Evolutionary conservation across 768 basidiomycete species (phyloP), one percentile per base, ranked within the genome.

Genomic region (Roridomyces roridus): DNA sequence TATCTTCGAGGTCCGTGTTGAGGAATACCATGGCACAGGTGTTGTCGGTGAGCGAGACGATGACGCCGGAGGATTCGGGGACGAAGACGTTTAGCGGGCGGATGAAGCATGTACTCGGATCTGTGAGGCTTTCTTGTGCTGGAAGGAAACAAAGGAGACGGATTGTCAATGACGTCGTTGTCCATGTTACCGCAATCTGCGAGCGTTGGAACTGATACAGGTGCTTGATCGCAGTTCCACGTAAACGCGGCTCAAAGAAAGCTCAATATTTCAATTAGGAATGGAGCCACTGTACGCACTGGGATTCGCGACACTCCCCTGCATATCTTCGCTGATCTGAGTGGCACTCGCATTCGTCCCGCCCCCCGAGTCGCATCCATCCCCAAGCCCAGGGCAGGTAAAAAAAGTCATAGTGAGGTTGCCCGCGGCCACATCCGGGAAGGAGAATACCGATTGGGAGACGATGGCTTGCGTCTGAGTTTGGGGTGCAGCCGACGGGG

Each of bases 11-110:
- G 25, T 57, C 48, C n/a, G 49, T 37, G 29, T 57, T 57, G 35
- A 46, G 17, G 28, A 57, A 57, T 11, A 57, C 48, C 11, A 57
- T 5, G 1, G 55, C 48, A n/a, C 55, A 57, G 11, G 43, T 51
- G 36, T 57, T 57, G 36, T 57, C 51, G 12, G 24, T 4, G 35
- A 57, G 55, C 0, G 55, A 45, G 2, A 51, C 44, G 0, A 25
- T 37, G 15, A 57, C 1, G 8, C 55, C 55, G 0, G 55, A 39
- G 20, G 11, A 48, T 1, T 47, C 26, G 11, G 48, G 55, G 31
- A 57, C 24, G 1, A 10, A 21, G 28, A 57, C 15, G 15, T 10
- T 10, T 48, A 57, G 28, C 7, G 48, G 35, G 6, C 55, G 48
- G 18, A 51, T 51, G 2, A 46, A 18, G 24, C n/a, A 31, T 56